phyloP scores from a whole-genome alignment of 352 stramenopile genomes.

The Phytophthora meadii region DNA sequence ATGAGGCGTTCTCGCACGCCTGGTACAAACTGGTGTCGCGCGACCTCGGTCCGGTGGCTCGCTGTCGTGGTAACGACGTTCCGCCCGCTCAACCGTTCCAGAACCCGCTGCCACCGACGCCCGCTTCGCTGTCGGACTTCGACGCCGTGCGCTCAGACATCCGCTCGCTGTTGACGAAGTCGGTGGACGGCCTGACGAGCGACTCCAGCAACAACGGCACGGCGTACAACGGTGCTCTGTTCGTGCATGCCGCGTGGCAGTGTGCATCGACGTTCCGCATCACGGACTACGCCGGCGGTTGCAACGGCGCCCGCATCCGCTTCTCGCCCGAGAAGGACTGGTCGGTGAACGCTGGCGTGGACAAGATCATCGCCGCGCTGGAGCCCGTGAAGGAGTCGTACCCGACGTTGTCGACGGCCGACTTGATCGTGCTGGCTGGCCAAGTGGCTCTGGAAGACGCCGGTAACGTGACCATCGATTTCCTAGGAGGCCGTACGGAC shows the following conservation, averaged over 20 bases:
- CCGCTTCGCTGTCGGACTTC: slow-evolving; percentile 38
- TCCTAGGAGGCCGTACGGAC: slow-evolving; percentile 60
- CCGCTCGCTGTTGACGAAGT: slow-evolving; percentile 35
- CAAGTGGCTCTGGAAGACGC: slow-evolving; percentile 43
- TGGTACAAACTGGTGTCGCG: slow-evolving; percentile 65
- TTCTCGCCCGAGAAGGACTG: slow-evolving; percentile 86
- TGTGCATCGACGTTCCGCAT: slow-evolving; percentile 87
- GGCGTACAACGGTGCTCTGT: slow-evolving; percentile 40
- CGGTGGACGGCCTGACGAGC: slow-evolving; percentile 32
- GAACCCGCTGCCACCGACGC: slow-evolving; percentile 50
- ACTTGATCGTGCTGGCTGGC: slow-evolving; percentile 92
- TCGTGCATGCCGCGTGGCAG: slow-evolving; percentile 91
- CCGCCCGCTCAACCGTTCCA: slow-evolving; percentile 58
- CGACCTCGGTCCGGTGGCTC: slow-evolving; percentile 60
- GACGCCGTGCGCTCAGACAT: slow-evolving; percentile 38
- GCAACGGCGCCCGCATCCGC: slow-evolving; percentile 86
- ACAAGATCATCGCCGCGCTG: slow-evolving; percentile 74
- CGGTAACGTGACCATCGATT: slow-evolving; percentile 29
- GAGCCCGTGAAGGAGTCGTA: slow-evolving; percentile 91
- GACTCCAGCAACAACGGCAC: slow-evolving; percentile 42
- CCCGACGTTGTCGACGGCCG: slow-evolving; percentile 88
- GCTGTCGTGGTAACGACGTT: slow-evolving; percentile 50
- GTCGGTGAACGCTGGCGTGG: slow-evolving; percentile 85
- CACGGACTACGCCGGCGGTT: slow-evolving; percentile 77
- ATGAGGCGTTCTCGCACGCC: slow-evolving; percentile 79